Evolutionary conservation across 164 flowering plant species (phyloP).

Genomic region (Cinnamomum chago): DNA sequence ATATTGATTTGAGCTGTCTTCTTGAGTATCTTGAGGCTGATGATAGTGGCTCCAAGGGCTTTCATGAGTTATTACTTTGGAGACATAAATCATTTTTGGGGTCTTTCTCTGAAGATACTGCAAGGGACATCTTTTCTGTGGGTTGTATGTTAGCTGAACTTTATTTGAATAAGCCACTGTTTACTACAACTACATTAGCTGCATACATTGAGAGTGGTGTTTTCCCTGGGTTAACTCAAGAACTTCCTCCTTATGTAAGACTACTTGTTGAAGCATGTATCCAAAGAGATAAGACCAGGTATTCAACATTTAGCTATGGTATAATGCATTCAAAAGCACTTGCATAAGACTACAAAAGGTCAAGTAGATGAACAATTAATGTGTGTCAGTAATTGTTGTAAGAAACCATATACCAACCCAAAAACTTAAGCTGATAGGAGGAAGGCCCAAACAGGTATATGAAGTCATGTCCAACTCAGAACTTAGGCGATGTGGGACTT

Average conservation of each 20-base stretch:
- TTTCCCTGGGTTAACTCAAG: constrained; percentile 54
- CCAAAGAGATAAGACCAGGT: constrained; percentile 76
- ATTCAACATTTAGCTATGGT: constrained; percentile 2
- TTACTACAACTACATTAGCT: constrained; percentile 48
- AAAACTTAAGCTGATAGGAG: too few relatives aligned
- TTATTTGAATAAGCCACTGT: constrained; percentile 75
- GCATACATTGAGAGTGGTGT: constrained; percentile 51
- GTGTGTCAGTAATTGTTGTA: too few relatives aligned
- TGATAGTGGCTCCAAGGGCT: constrained; percentile 49
- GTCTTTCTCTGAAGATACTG: constrained; percentile 34
- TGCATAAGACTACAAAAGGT: neutral
- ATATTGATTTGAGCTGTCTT: constrained; percentile 42
- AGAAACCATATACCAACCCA: too few relatives aligned
- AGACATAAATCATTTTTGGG: constrained; percentile 38
- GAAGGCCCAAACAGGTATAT: too few relatives aligned
- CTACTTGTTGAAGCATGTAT: constrained; percentile 73
- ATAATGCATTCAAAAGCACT: neutral
- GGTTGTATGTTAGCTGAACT: constrained; percentile 93
- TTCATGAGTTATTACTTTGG: constrained; percentile 82
- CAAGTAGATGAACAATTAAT: neutral
- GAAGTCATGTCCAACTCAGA: neutral
- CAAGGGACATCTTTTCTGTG: constrained; percentile 76
- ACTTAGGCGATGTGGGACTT: too few relatives aligned
- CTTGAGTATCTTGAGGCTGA: constrained; percentile 61
- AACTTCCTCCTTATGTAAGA: constrained; percentile 61